These are phyloP conservation scores for Pythium folliculosum DNA, from an alignment of 352 stramenopile genomes.

Conservation along the genomic window DNA sequence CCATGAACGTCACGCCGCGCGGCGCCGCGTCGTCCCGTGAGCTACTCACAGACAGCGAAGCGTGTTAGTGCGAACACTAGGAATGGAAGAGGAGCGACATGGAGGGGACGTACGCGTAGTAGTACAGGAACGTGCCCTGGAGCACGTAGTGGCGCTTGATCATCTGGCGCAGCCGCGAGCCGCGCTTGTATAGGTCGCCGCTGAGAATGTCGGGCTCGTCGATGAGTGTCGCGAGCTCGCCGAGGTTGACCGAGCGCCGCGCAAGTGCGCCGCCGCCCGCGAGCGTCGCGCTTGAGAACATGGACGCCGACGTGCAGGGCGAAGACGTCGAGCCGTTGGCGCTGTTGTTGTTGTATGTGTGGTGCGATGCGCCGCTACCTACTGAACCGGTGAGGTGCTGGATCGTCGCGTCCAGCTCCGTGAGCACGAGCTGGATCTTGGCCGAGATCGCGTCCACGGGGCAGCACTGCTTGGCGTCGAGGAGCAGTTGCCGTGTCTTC, in stretches of 20 bases:
- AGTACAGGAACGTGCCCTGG: conserved; percentile 89
- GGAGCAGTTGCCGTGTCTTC: conserved; percentile 50
- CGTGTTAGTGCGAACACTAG: no score
- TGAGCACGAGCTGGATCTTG: conserved; percentile 53
- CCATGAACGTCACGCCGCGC: conserved; percentile 78
- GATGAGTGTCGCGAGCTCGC: conserved; percentile 27
- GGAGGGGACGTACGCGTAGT: conserved; percentile 81
- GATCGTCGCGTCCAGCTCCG: conserved; percentile 38
- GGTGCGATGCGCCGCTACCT: not conserved
- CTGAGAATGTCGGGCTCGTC: conserved; percentile 44
- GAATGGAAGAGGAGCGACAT: no score
- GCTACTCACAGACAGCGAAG: conserved; percentile 21
- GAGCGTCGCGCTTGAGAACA: not conserved
- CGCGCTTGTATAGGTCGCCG: conserved; percentile 78
- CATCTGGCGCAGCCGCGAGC: conserved; percentile 81
- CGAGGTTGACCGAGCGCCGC: conserved; percentile 33
- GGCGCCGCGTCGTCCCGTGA: conserved; percentile 70
- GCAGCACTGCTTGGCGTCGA: conserved; percentile 52
- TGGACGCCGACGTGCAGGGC: conserved; percentile 9
- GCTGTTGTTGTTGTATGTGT: conserved; percentile 14
- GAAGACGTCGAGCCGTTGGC: conserved; percentile 9
- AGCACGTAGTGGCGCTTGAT: conserved; percentile 86
- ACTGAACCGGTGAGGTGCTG: conserved; percentile 18
- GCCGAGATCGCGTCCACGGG: conserved; percentile 36
- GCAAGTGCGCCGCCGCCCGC: not conserved